Percentiles rank a stretch among this genome's conserved stretches.
Evolutionary conservation across 116 monocot genomes (phyloP).

Genomic region (Trichopus zeylanicus): DNA sequence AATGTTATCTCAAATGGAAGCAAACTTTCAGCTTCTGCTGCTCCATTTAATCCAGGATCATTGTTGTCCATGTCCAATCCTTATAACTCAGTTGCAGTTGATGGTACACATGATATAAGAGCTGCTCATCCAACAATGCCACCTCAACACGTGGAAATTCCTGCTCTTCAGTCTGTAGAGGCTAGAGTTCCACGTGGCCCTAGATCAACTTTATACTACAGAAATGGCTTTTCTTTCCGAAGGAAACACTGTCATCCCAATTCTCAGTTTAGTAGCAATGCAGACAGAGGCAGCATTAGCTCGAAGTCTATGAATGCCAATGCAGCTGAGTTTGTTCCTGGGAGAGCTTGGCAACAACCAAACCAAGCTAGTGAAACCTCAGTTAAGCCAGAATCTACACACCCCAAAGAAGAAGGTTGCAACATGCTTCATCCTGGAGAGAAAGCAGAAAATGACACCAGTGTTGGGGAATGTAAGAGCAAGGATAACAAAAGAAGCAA

Average conservation of each 20-base stretch:
- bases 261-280: constrained; percentile 10
- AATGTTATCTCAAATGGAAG: constrained; percentile 38
- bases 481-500: constrained; percentile 32
- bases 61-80: constrained; percentile 46
- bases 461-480: constrained; percentile 7
- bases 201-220: constrained; percentile 57
- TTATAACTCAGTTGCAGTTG: constrained; percentile 33
- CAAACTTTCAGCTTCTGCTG: constrained; percentile 91
- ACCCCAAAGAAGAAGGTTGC: constrained; percentile 11
- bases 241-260: constrained; percentile 32
- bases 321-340: constrained; percentile 84
- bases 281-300: constrained; percentile 13
- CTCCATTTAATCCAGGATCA: constrained; percentile 79
- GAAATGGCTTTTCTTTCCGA: constrained; percentile 43
- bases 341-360: constrained; percentile 32
- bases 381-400: constrained; percentile 2
- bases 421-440: constrained; percentile 9
- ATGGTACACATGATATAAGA: constrained; percentile 27
- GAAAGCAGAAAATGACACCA: constrained; percentile 13
- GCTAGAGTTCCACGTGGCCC: constrained; percentile 67
- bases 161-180: constrained; percentile 33
- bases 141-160: constrained; percentile 23
- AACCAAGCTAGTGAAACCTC: constrained; percentile 9
- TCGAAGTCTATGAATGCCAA: constrained; percentile 73
- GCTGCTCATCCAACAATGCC: constrained; percentile 15